Percentiles rank a stretch among this genome's conserved stretches.
Evolutionary conservation across 345 rosid species (phyloP).

Genomic region (Mangifera indica): DNA sequence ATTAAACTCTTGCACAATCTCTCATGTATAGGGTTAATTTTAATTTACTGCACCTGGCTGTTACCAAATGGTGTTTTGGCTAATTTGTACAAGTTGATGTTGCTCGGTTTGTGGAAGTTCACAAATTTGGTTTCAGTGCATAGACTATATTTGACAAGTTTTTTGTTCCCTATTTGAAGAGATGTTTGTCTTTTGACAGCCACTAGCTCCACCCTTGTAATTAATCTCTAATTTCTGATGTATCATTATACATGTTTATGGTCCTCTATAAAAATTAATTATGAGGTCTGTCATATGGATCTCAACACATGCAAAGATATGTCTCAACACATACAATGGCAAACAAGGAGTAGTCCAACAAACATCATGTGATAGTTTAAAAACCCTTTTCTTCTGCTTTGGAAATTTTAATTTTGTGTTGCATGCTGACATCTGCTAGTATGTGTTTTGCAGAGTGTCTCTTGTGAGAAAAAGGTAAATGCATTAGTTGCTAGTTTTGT

Average conservation of each 20-base stretch:
- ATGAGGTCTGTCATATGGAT: not conserved
- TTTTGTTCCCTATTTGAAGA: not conserved
- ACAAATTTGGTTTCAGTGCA: no score
- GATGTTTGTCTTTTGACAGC: not conserved
- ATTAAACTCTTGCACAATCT: not conserved
- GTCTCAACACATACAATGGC: no score
- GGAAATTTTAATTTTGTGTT: not conserved
- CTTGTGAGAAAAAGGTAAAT: conserved; percentile 85
- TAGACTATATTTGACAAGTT: no score
- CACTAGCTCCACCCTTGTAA: not conserved
- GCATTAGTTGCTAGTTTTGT: conserved; percentile 92
- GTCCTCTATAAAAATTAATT: not conserved
- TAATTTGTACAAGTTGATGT: not conserved
- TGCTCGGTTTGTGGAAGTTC: not conserved
- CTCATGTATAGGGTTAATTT: not conserved
- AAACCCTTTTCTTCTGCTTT: not conserved
- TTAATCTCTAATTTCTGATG: not conserved
- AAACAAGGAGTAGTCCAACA: not conserved
- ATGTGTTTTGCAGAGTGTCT: conserved; percentile 71
- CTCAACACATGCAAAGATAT: not conserved
- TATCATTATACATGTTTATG: not conserved
- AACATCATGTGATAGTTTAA: not conserved
- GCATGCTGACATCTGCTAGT: conserved; percentile 14
- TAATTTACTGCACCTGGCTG: not conserved
- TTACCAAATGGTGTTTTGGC: not conserved